Conservation (phyloP, 164 flowering plant species). For the Kingdonia uniflora region DNA sequence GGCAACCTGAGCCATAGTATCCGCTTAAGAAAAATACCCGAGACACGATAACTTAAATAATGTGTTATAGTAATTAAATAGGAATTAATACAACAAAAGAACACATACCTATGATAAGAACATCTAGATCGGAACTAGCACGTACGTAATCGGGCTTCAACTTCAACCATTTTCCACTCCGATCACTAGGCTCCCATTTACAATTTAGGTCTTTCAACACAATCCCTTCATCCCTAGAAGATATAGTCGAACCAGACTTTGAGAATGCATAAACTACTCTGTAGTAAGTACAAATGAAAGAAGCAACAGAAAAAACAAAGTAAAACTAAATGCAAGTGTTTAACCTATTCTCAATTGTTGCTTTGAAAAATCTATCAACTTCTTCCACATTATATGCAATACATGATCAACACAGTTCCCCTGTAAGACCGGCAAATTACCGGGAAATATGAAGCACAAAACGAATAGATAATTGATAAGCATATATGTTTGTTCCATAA, state of each 20-base stretch:
- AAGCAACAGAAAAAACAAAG: neutral
- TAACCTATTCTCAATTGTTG: conserved; percentile 78
- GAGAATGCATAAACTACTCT: neutral
- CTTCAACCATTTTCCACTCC: conserved; percentile 96
- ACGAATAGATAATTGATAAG: neutral
- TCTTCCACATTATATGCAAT: conserved; percentile 59
- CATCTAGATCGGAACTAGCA: conserved; percentile 88
- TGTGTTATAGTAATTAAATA: neutral
- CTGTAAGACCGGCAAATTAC: conserved; percentile 24
- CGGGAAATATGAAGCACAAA: conserved; percentile 1
- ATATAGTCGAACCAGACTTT: neutral
- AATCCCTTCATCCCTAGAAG: conserved; percentile 85
- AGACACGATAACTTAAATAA: neutral
- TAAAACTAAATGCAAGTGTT: neutral
- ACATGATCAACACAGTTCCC: conserved; percentile 83
- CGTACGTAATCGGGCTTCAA: conserved; percentile 88
- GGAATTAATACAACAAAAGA: neutral
- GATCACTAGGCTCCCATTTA: conserved; percentile 98
- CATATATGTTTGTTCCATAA: neutral
- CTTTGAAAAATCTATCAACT: conserved; percentile 77
- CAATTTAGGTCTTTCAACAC: conserved; percentile 85
- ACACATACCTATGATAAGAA: conserved; percentile 70
- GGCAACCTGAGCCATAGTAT: conserved; percentile 95
- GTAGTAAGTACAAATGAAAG: neutral
- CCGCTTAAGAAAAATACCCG: conserved; percentile 47